Evolutionary conservation across 768 basidiomycete genomes (phyloP).

Genomic region (Strobilomyces confusus): DNA sequence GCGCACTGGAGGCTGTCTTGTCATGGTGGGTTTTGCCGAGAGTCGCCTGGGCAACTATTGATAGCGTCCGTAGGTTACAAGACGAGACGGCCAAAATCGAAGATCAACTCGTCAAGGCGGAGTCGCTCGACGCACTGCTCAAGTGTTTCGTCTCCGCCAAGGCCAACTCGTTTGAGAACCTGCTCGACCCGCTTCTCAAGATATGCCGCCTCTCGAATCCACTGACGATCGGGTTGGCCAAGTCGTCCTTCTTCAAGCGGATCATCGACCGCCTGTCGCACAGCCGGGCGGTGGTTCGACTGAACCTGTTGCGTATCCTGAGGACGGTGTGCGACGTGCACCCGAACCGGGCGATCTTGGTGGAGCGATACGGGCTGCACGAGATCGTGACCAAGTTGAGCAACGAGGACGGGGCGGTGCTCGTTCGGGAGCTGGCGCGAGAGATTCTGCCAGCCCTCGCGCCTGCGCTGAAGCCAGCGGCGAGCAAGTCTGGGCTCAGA

Average conservation of each 20-base stretch:
- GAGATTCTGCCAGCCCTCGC: slow-evolving; percentile 78
- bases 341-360: slow-evolving; percentile 76
- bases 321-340: slow-evolving; percentile 86
- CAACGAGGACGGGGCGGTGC: slow-evolving; percentile 82
- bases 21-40: slow-evolving; percentile 60
- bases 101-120: slow-evolving; percentile 71
- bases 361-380: slow-evolving; percentile 77
- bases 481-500: slow-evolving; percentile 27
- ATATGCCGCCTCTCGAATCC: slow-evolving; percentile 76
- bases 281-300: slow-evolving; percentile 79
- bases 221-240: slow-evolving; percentile 74
- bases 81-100: slow-evolving; percentile 95
- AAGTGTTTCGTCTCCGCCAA: slow-evolving; percentile 82
- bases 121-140: slow-evolving; percentile 63
- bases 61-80: slow-evolving; percentile 63
- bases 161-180: slow-evolving; percentile 86
- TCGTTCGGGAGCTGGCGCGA: slow-evolving; percentile 84
- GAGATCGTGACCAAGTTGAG: slow-evolving; percentile 79
- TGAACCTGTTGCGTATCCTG: slow-evolving; percentile 84
- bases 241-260: slow-evolving; percentile 80
- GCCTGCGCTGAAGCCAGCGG: slow-evolving; percentile 61
- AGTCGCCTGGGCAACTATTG: neutral
- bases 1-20: slow-evolving; percentile 83
- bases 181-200: slow-evolving; percentile 91
- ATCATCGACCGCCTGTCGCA: slow-evolving; percentile 77